Base-by-base conservation (phyloP, 2,329 filamentous ascomycete species). In the Phyllosticta citribraziliensis region DNA sequence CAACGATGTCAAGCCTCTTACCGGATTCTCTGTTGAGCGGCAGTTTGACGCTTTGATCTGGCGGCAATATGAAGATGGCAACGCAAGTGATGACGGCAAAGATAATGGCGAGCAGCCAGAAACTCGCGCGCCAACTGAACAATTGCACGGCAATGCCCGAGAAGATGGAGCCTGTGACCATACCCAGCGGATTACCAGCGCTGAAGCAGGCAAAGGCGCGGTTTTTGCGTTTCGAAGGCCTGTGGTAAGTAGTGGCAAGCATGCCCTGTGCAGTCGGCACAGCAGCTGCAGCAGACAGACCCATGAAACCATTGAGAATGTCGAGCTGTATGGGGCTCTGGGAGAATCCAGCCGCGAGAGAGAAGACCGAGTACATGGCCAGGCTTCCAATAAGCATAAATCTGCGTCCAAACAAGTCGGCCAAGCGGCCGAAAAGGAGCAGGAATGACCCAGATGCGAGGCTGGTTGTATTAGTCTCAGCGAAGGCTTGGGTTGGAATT, bases 351-450 rank as follows among this genome's bases (percentile, higher is more conserved):
- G 83, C 79, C 2, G 81, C 77, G 40, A 88, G 72, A 2, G 80
- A 74, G 63, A 84, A 80, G 24, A 83, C 70, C 3, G 80, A 78
- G 68, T 86, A 87, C 20, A 82, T 76, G 17, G 78, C 78, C 75
- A 88, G 80, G 54, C 84, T 85, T 10, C 73, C 71, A 19, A 87
- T 78, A 67, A 88, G 84, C 69, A 88, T 77, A 0, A 73, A 65
- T 65, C 84, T 84, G 35, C 85, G 79, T n/a, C 85, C 86, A 55
- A 88, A 83, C 53, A 87, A 75, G 67, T 88, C 86, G 1, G 85
- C 84, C 6, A 87, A 73, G 65, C 82, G 83, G 50, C 85, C 86
- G 63, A 88, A 86, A 66, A 85, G 82, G 9, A 89, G 78, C 64
- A 89, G 78, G 66, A 88, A 84, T 0, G 85, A 80, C 6, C 85